Percentiles rank a stretch among this genome's conserved stretches.
Conservation (phyloP, 2,329 filamentous ascomycete species). For the Biscogniauxia marginata region DNA sequence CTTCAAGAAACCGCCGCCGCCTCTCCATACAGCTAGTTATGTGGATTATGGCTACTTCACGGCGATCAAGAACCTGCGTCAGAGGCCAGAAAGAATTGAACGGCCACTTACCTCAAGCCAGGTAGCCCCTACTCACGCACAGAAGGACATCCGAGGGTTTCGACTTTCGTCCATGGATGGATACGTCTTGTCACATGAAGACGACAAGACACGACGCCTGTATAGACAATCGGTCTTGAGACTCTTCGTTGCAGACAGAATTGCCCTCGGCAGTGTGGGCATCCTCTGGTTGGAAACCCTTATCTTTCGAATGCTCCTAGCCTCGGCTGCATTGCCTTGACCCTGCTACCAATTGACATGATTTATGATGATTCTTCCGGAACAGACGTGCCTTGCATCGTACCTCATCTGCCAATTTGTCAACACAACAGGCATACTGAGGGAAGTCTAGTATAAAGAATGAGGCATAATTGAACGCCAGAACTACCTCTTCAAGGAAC, state of each 20-base stretch:
- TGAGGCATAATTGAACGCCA: background rate
- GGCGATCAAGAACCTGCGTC: constrained; percentile 44
- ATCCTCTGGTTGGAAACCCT: constrained; percentile 35
- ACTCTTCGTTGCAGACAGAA: constrained; percentile 44
- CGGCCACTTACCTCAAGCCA: constrained; percentile 41
- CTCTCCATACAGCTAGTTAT: constrained; percentile 34
- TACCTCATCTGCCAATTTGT: background rate
- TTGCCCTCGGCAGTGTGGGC: constrained; percentile 37
- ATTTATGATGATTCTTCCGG: background rate
- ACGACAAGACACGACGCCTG: constrained; percentile 23
- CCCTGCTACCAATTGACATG: background rate
- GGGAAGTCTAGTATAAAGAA: background rate
- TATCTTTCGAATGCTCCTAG: constrained; percentile 32
- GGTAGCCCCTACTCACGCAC: constrained; percentile 6
- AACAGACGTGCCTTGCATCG: background rate
- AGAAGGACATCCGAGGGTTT: constrained; percentile 45
- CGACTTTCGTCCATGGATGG: constrained; percentile 52
- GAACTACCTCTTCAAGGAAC: background rate
- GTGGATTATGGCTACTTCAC: constrained; percentile 43
- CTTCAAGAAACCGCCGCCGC: constrained; percentile 38
- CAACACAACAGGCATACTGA: too few relatives aligned
- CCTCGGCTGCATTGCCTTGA: constrained; percentile 28
- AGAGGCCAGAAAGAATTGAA: constrained; percentile 40
- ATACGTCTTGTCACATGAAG: constrained; percentile 40
- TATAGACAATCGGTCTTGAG: constrained; percentile 41